phyloP scores from a whole-genome alignment of 2,329 filamentous ascomycete genomes.

The Didymella pomorum region DNA sequence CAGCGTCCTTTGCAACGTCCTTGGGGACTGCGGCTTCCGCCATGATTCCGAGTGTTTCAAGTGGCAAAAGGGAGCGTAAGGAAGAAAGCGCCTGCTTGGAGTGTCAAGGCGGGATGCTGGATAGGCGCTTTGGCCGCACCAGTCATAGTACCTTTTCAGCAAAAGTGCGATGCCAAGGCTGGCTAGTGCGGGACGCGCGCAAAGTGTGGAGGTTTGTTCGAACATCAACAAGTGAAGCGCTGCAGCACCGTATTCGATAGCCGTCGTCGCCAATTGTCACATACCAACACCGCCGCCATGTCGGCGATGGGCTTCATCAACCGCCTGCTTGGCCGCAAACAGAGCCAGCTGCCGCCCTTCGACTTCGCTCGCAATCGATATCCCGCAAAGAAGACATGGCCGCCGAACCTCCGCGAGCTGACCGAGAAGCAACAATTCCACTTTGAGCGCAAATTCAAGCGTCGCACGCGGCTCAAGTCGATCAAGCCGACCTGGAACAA shows the following conservation, averaged over 20 bases:
- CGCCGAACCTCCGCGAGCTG: conserved; percentile 76
- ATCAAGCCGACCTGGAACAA: conserved; percentile 71
- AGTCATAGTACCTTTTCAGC: conserved; percentile 31
- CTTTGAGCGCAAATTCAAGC: conserved; percentile 80
- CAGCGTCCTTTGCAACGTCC: conserved; percentile 53
- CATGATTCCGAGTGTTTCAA: conserved; percentile 33
- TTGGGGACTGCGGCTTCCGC: conserved; percentile 42
- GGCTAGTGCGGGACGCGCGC: conserved; percentile 18
- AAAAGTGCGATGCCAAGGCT: conserved; percentile 33
- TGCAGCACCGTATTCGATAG: conserved; percentile 9
- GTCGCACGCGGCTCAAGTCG: conserved; percentile 69
- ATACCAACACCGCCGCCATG: conserved; percentile 13
- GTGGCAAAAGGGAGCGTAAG: conserved; percentile 25
- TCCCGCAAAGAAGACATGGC: conserved; percentile 76
- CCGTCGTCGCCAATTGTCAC: conserved; percentile 14
- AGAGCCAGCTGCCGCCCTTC: conserved; percentile 47
- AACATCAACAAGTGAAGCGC: conserved; percentile 30
- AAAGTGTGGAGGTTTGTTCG: conserved; percentile 21
- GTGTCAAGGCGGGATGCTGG: conserved; percentile 21
- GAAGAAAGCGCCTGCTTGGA: conserved; percentile 22
- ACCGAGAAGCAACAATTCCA: conserved; percentile 76
- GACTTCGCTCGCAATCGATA: conserved; percentile 64
- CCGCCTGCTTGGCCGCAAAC: conserved; percentile 57
- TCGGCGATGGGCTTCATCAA: conserved; percentile 53
- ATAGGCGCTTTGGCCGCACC: conserved; percentile 19